A percentile compares a stretch with the other conserved stretches of the same genome.
Conservation (phyloP, 2,329 filamentous ascomycete genomes). For the Aspergillus viridinutans region DNA sequence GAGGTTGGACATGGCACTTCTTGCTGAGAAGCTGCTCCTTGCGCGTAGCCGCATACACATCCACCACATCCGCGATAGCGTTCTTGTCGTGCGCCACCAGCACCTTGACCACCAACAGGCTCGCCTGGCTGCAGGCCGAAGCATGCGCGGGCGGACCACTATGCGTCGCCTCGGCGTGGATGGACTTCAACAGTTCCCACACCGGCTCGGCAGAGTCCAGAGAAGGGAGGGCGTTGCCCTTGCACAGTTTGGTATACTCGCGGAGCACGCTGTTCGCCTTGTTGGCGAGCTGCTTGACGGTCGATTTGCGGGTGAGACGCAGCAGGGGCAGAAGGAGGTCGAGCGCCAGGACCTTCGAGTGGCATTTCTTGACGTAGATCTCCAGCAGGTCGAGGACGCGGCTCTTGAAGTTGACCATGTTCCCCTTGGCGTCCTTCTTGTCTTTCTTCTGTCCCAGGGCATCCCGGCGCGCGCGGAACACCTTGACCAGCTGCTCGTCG, state of each 20-base stretch:
- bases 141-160: constrained; percentile 64
- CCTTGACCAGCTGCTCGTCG: constrained; percentile 75
- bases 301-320: constrained; percentile 70
- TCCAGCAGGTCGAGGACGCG: constrained; percentile 83
- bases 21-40: constrained; percentile 55
- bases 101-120: constrained; percentile 42
- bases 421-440: constrained; percentile 81
- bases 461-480: constrained; percentile 75
- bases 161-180: constrained; percentile 62
- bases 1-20: constrained; percentile 57
- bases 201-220: constrained; percentile 43
- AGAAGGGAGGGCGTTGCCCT: constrained; percentile 43
- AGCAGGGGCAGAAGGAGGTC: constrained; percentile 71
- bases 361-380: constrained; percentile 78
- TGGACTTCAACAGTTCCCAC: constrained; percentile 56
- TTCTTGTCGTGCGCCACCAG: constrained; percentile 46
- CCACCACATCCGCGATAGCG: constrained; percentile 53
- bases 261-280: constrained; percentile 70
- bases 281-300: constrained; percentile 68
- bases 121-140: constrained; percentile 64
- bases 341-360: constrained; percentile 63
- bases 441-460: constrained; percentile 71
- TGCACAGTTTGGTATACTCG: constrained; percentile 64
- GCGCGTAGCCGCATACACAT: constrained; percentile 62
- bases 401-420: constrained; percentile 90